Base-by-base conservation (phyloP, 2,329 filamentous ascomycete genomes). In the Beauveria sp. region DNA sequence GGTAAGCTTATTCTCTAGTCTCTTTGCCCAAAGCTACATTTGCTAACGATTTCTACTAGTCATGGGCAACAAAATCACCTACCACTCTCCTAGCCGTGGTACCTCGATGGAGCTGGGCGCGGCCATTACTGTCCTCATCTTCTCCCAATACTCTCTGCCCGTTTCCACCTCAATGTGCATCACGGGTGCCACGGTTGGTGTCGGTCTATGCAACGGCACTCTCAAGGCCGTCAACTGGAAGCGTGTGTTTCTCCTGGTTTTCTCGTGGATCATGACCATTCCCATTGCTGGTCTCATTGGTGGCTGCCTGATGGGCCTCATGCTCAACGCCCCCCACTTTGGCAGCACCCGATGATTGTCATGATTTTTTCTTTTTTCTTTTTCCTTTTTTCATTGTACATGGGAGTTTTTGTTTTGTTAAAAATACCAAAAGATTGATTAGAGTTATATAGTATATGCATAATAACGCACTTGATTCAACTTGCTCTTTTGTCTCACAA, bases 121-220 rank as follows among this genome's bases (percentile, higher is more conserved):
- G 50, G 88, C 89, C 66, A 85, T 92, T 67, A 91, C 89, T 10
- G 84, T 91, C 64, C 83, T 91, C 26, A 75, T 92, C 71, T 90
- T 90, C 79, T 90, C 88, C 0, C 88, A 90, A 71, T 90, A 82
- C 79, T 84, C 83, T 1, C 85, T 92, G 0, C 89, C 89, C 43
- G 88, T 92, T 31, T 91, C 88, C 0, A 92, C 88, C 2, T 87
- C 85, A 20, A 88, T 88, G 88, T 92, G 89, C 73, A 91, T 92
- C 73, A 91, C 88, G 1, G 89, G 89, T 60, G 88, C 89, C 28
- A 91, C 88, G 0, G 86, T 91, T 50, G 89, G 89, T 63, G 89
- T 92, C 54, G 88, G 88, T 70, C 84, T 92, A 22, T 91, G 88
- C 80, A 91, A 91, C 71, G 88, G 88, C 40, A 86, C 82, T 31